Conservation (phyloP, 345 rosid species). For the Geranium rotundifolium region DNA sequence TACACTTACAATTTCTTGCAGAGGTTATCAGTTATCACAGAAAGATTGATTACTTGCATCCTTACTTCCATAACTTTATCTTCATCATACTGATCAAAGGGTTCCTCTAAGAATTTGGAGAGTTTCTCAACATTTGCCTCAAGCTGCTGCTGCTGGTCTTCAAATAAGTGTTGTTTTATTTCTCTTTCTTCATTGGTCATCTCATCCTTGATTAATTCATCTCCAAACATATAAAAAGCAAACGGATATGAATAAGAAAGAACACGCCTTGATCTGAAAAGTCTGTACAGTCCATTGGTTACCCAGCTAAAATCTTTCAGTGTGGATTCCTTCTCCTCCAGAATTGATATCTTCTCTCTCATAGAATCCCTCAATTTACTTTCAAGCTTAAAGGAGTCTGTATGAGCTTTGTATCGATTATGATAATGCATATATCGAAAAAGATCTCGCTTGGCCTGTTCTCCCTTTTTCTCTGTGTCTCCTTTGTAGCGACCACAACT, state of each 20-base stretch:
- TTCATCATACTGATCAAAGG: slow-evolving; percentile 55
- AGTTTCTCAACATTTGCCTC: slow-evolving; percentile 84
- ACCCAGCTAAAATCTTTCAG: slow-evolving; percentile 67
- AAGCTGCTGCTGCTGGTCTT: slow-evolving; percentile 95
- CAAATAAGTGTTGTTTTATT: slow-evolving; percentile 64
- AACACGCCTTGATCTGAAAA: slow-evolving; percentile 72
- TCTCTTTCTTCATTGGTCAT: slow-evolving; percentile 57
- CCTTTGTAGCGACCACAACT: slow-evolving; percentile 87
- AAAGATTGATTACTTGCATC: slow-evolving; percentile 67
- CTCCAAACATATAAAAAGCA: slow-evolving; percentile 90
- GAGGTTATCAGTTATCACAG: slow-evolving; percentile 31
- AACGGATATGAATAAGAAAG: slow-evolving; percentile 78
- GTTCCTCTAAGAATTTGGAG: slow-evolving; percentile 72
- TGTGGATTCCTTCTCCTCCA: too few species aligned
- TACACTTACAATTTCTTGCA: slow-evolving; percentile 63
- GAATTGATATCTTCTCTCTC: too few species aligned
- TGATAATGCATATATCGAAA: slow-evolving; percentile 78
- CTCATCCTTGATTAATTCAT: slow-evolving; percentile 70
- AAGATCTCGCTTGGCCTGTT: slow-evolving; percentile 66
- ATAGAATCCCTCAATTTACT: too few species aligned
- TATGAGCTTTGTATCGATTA: slow-evolving; percentile 68
- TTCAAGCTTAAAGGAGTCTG: too few species aligned
- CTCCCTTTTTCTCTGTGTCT: slow-evolving; percentile 40
- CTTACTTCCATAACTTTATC: slow-evolving; percentile 59
- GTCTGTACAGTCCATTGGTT: slow-evolving; percentile 50